Evolutionary conservation across 805 yeast genomes (phyloP).

Genomic region (Wickerhamiella kazuoi): DNA sequence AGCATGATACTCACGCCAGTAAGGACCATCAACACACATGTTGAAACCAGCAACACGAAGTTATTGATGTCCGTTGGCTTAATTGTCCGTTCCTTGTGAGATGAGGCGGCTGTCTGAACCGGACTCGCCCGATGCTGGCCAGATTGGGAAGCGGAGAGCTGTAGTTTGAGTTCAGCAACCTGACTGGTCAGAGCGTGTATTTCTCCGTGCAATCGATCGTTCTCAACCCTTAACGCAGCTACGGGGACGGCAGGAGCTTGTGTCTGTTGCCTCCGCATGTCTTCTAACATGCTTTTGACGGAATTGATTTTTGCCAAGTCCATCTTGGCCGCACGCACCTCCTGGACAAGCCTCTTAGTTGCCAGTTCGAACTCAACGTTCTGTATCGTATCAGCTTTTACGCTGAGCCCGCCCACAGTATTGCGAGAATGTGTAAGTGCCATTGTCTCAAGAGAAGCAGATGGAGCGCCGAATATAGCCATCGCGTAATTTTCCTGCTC

Average conservation of each 20-base stretch:
- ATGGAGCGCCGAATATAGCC: slow-evolving; percentile 22
- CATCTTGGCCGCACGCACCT: slow-evolving; percentile 19
- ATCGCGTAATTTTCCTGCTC: background rate
- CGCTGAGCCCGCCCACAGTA: slow-evolving; percentile 20
- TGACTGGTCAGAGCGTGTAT: slow-evolving; percentile 3
- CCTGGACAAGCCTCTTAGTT: slow-evolving; percentile 19
- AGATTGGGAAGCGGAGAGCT: background rate
- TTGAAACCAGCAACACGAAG: slow-evolving; percentile 10
- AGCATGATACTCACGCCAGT: slow-evolving; percentile 15
- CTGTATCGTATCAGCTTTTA: slow-evolving; percentile 17
- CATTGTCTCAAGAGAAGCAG: slow-evolving; percentile 19
- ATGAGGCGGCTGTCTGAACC: background rate
- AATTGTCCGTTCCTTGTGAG: slow-evolving; percentile 3
- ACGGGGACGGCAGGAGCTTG: slow-evolving; percentile 17
- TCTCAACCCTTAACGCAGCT: slow-evolving; percentile 15
- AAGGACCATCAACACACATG: slow-evolving; percentile 12
- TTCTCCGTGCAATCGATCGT: slow-evolving; percentile 14
- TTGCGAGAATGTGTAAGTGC: slow-evolving; percentile 20
- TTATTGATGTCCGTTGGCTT: slow-evolving; percentile 9
- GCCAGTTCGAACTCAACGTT: slow-evolving; percentile 20
- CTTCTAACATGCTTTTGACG: slow-evolving; percentile 16
- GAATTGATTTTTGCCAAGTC: slow-evolving; percentile 21
- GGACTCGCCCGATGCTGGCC: background rate
- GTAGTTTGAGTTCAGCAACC: slow-evolving; percentile 2
- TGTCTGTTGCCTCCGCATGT: slow-evolving; percentile 15